Percentiles rank a stretch among this genome's conserved stretches.
These are phyloP conservation scores for Chromosphaera perkinsii DNA, from an alignment of 208 protist genomes.

Conservation along the genomic window DNA sequence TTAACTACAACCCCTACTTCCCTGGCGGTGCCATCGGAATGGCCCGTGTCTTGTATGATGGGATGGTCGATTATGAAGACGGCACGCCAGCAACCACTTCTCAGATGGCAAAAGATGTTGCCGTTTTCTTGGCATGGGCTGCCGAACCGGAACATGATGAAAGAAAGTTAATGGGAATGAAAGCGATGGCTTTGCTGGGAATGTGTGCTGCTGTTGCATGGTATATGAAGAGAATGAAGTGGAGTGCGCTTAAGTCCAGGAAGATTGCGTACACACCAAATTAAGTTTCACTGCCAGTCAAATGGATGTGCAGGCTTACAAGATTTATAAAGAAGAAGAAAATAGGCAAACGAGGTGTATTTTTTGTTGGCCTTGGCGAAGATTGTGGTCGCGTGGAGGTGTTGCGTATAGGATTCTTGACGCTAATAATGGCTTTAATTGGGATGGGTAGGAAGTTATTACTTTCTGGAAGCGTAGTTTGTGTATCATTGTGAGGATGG, in stretches of 20 bases:
- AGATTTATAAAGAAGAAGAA: no score
- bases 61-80: conserved; percentile 92
- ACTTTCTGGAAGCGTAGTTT: no score
- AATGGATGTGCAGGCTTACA: no score
- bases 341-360: no score
- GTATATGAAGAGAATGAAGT: conserved; percentile 72
- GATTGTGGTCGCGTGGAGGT: no score
- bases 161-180: conserved; percentile 45
- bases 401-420: no score
- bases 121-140: conserved; percentile 64
- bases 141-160: conserved; percentile 71
- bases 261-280: conserved; percentile 26
- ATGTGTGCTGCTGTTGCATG: not conserved
- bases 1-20: conserved; percentile 97
- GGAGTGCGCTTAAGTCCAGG: conserved; percentile 61
- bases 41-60: conserved; percentile 87
- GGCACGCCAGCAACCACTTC: conserved; percentile 85
- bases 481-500: no score
- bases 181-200: conserved; percentile 18
- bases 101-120: conserved; percentile 95
- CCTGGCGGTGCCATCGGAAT: conserved; percentile 92
- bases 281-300: no score
- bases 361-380: no score
- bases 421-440: no score
- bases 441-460: no score